Evolutionary conservation across 2,329 filamentous ascomycete species (phyloP).

Genomic region (Cladosporium sp.): DNA sequence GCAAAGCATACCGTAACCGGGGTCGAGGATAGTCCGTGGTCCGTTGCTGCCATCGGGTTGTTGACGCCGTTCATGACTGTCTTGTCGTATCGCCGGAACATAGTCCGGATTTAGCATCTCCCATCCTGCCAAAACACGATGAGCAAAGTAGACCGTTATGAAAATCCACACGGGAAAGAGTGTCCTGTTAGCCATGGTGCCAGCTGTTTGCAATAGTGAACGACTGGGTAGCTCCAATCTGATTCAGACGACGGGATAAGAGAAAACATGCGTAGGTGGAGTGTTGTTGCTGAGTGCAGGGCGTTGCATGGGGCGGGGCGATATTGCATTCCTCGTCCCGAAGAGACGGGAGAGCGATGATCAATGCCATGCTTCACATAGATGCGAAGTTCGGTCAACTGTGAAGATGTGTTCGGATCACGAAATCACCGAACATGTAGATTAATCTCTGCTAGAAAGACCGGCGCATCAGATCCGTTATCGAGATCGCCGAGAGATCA

Average conservation of each 20-base stretch:
- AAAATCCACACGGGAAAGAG: not conserved
- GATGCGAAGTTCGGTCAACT: no score
- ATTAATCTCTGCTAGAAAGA: no score
- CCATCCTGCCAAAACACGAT: conserved; percentile 4
- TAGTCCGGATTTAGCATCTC: not conserved
- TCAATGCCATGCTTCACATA: not conserved
- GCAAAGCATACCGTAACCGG: not conserved
- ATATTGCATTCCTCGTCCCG: conserved; percentile 4
- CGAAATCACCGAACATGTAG: no score
- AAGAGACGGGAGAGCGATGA: not conserved
- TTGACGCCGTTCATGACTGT: not conserved
- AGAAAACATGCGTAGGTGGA: not conserved
- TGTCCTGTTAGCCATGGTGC: not conserved
- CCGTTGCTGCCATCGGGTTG: not conserved
- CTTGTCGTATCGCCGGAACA: not conserved
- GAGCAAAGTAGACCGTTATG: not conserved
- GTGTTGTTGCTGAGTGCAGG: conserved; percentile 1
- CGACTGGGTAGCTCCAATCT: not conserved
- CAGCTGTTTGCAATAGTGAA: not conserved
- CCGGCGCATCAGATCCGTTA: no score
- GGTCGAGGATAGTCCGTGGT: not conserved
- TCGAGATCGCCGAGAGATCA: no score
- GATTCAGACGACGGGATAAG: not conserved
- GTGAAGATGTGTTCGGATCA: no score
- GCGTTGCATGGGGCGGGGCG: not conserved